Evolutionary conservation across 2,329 filamentous ascomycete species (phyloP).

Genomic region (Aureobasidium lini): DNA sequence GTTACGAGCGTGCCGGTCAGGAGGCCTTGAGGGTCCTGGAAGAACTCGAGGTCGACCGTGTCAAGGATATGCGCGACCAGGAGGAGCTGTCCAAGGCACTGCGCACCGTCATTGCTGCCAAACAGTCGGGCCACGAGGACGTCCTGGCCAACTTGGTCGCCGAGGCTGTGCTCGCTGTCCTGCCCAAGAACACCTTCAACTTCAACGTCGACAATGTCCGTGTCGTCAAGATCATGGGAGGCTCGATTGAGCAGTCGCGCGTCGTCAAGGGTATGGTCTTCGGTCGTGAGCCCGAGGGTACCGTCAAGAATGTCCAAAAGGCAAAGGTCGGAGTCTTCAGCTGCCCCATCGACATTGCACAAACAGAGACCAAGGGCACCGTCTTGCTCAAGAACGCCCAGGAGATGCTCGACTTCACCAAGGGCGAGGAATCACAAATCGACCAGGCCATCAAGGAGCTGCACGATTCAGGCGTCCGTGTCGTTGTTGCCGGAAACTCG

Average conservation of each 20-base stretch:
- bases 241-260: conserved; percentile 84
- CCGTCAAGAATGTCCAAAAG: conserved; percentile 78
- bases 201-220: conserved; percentile 99
- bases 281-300: conserved; percentile 84
- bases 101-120: conserved; percentile 89
- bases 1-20: conserved; percentile 90
- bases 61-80: conserved; percentile 73
- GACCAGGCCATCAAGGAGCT: conserved; percentile 91
- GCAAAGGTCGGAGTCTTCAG: conserved; percentile 97
- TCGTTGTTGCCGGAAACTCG: conserved; percentile 86
- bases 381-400: conserved; percentile 94
- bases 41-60: conserved; percentile 83
- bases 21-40: conserved; percentile 81
- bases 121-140: conserved; percentile 91
- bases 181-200: conserved; percentile 90
- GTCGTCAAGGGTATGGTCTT: conserved; percentile 99
- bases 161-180: conserved; percentile 73
- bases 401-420: conserved; percentile 98
- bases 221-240: conserved; percentile 99
- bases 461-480: conserved; percentile 84
- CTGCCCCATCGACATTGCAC: conserved; percentile 88
- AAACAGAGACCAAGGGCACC: conserved; percentile 98
- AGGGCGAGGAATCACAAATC: conserved; percentile 88
- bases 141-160: conserved; percentile 80
- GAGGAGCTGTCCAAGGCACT: conserved; percentile 90